Percentiles rank a stretch among this genome's conserved stretches.
Evolutionary conservation across 2,329 filamentous ascomycete species (phyloP).

Genomic region (Furcasterigmium furcatum): DNA sequence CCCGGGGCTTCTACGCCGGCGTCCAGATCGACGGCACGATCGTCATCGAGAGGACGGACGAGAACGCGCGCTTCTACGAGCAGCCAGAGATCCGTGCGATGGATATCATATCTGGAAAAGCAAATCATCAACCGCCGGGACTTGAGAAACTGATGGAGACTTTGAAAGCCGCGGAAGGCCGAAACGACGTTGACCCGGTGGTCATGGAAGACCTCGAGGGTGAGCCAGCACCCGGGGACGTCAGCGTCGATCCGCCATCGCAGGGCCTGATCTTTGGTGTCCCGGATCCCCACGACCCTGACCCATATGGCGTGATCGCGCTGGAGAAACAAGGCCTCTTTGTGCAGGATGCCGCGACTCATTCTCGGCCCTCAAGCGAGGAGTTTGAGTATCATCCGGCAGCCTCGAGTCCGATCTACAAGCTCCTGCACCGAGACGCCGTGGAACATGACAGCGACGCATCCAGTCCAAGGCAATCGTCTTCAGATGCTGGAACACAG

Average conservation of each 20-base stretch:
- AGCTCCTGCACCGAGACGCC: too few species aligned
- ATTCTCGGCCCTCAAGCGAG: slow-evolving; percentile 26
- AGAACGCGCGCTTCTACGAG: slow-evolving; percentile 83
- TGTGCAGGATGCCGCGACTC: slow-evolving; percentile 30
- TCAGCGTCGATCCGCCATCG: slow-evolving; percentile 23
- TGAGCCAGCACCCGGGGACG: slow-evolving; percentile 30
- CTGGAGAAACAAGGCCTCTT: slow-evolving; percentile 31
- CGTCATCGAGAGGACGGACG: slow-evolving; percentile 77
- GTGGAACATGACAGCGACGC: too few species aligned
- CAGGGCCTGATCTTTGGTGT: slow-evolving; percentile 27
- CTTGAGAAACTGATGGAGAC: slow-evolving; percentile 28
- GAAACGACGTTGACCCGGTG: slow-evolving; percentile 23
- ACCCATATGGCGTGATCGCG: slow-evolving; percentile 32
- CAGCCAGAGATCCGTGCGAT: slow-evolving; percentile 39
- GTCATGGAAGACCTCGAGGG: slow-evolving; percentile 29
- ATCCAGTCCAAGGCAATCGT: too few species aligned
- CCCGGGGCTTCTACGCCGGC: slow-evolving; percentile 80
- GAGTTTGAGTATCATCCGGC: slow-evolving; percentile 32
- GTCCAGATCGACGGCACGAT: slow-evolving; percentile 83
- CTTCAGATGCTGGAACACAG: too few species aligned
- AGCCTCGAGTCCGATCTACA: slow-evolving; percentile 26
- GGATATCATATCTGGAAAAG: slow-evolving; percentile 41
- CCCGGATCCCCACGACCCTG: slow-evolving; percentile 30
- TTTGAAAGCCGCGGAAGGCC: slow-evolving; percentile 27
- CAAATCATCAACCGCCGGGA: slow-evolving; percentile 25